Evolutionary conservation across 164 flowering plant species (phyloP), one percentile per base, ranked within the genome.

Genomic region (Nymphaea colorata): DNA sequence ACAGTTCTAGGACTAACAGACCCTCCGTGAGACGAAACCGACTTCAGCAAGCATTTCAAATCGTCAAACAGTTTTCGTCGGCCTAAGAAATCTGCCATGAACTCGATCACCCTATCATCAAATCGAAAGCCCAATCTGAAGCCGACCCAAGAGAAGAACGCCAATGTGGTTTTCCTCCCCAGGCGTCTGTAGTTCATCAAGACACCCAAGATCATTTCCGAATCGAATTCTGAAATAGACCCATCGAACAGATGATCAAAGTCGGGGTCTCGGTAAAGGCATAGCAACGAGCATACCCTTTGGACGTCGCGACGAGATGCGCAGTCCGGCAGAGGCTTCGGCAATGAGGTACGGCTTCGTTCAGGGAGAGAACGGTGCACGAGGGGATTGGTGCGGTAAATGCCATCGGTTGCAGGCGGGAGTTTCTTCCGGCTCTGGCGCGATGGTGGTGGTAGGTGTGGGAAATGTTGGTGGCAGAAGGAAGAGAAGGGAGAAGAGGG

Each of bases 11-110:
- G 72, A 0, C 80, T 75, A 15, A 79, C 71, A 16, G 51, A 57
- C 11, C 80, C 79, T 18, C 66, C 75, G 6, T 36, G 62, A 2
- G 75, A 64, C 1, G 59, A 72, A 3, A 77, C 73, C 0, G 83
- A 69, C 64, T 74, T 55, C 61, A 82, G 70, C 3, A 82, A 64
- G 65, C 81, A 74, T 75, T 79, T 82, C 67, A 82, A 59, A 66
- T 82, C 86, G 72, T 82, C 86, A 55, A 82, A 82, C 43, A 82
- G 79, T 76, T 82, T 80, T 79, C 86, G 77, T 69, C 82, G 67
- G 42, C 86, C 78, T n/a, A 82, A 66, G 68, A 79, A 82, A 74
- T 82, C 81, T 41, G 80, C 82, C 78, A 73, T 76, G 70, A 80
- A 82, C 44, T 80, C 83, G 62, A 80, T 61, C 76, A 82, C 78